Evolutionary conservation across 305 asterid species (phyloP).

Genomic region (Fraxinus dipetala): DNA sequence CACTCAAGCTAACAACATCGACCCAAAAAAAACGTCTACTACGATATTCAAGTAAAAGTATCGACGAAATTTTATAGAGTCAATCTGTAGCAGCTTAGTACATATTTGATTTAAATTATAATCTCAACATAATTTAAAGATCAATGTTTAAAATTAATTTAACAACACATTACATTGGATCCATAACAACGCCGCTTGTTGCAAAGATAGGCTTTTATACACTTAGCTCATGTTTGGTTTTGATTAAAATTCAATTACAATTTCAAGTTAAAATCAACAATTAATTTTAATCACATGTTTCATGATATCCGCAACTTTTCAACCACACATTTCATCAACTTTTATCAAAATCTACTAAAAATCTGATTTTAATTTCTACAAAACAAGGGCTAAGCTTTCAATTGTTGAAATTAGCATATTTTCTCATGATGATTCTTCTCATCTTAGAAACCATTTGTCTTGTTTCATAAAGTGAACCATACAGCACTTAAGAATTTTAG

Average conservation of each 20-base stretch:
- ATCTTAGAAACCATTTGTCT: background rate
- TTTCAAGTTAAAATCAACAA: too few species aligned
- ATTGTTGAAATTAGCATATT: background rate
- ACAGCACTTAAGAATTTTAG: background rate
- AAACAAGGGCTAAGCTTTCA: background rate
- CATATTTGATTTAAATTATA: background rate
- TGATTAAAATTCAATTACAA: too few species aligned
- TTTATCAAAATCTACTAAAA: background rate
- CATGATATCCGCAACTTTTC: background rate
- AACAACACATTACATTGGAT: background rate
- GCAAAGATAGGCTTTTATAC: background rate
- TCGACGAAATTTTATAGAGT: background rate
- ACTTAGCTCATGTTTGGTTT: background rate
- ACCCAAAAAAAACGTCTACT: background rate
- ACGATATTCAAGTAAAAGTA: background rate
- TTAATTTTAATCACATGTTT: too few species aligned
- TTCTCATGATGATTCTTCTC: background rate
- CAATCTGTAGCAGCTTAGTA: background rate
- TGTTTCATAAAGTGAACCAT: background rate
- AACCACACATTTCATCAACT: background rate
- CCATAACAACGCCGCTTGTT: background rate
- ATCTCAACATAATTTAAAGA: background rate
- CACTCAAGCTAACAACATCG: background rate
- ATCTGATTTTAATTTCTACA: background rate
- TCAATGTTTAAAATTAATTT: background rate